These are phyloP conservation scores for Petunia hybrid DNA, from an alignment of 305 asterid species.

Conservation along the genomic window DNA sequence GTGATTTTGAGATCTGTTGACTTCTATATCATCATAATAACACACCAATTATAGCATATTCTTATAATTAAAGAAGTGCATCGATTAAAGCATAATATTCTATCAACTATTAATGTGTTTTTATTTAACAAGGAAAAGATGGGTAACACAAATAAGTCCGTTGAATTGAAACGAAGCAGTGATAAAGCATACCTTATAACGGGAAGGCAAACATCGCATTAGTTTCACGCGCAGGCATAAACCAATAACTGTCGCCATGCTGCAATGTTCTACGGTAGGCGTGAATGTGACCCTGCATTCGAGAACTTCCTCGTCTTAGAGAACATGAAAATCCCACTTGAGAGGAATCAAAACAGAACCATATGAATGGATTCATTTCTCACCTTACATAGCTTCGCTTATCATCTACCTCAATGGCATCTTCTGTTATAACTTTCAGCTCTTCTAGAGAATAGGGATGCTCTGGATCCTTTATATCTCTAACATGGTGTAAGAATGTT, in stretches of 20 bases:
- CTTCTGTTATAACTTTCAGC: constrained; percentile 91
- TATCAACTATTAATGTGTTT: not conserved
- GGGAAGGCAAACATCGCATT: constrained; percentile 85
- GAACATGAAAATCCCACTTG: not conserved
- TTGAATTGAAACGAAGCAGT: not conserved
- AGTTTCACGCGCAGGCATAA: constrained; percentile 94
- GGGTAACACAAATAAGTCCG: not conserved
- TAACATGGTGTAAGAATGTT: constrained; percentile 77
- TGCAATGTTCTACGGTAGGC: constrained; percentile 96
- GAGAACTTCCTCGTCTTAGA: constrained; percentile 8
- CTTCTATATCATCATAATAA: not conserved
- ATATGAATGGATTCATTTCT: constrained; percentile 31
- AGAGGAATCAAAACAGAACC: not conserved
- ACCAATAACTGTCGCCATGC: constrained; percentile 90
- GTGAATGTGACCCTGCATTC: constrained; percentile 83
- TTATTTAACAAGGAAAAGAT: not conserved
- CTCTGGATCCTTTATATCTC: constrained; percentile 98
- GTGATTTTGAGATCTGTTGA: not conserved
- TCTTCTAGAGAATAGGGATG: constrained; percentile 95
- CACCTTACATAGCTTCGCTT: constrained; percentile 75
- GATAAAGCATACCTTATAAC: constrained; percentile 68
- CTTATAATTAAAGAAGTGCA: not conserved
- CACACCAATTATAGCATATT: not conserved
- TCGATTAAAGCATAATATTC: not conserved
- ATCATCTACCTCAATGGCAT: constrained; percentile 87